Conservation (phyloP, 169 alveolate species). For the Cryptosporidium felis region DNA sequence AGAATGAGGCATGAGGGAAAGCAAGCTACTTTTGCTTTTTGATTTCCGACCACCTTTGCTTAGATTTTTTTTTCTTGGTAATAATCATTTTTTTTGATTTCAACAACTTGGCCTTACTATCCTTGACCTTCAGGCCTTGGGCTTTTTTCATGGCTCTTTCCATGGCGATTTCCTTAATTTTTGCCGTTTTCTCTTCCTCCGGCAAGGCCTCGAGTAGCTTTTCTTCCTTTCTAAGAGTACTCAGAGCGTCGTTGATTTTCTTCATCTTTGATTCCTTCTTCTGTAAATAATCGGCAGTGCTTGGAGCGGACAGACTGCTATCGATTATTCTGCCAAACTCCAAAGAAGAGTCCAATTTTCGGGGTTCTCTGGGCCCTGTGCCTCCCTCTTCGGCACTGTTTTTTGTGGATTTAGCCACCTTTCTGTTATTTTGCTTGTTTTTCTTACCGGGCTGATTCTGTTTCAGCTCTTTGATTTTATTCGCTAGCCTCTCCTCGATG, state of each 20-base stretch:
- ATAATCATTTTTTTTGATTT: constrained; percentile 20
- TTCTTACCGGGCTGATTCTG: background rate
- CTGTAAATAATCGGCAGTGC: background rate
- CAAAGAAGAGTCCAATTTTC: background rate
- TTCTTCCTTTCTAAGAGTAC: constrained; percentile 14
- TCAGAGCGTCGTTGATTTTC: constrained; percentile 3
- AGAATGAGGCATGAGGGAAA: too few species aligned
- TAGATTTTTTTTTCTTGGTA: constrained; percentile 53
- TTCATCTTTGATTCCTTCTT: constrained; percentile 61
- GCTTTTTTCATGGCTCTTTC: constrained; percentile 51
- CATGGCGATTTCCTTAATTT: constrained; percentile 44
- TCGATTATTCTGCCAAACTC: constrained; percentile 3
- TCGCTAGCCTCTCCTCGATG: constrained; percentile 31
- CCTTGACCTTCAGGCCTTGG: constrained; percentile 50
- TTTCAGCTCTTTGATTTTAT: constrained; percentile 26
- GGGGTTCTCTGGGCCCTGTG: background rate
- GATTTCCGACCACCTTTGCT: constrained; percentile 48
- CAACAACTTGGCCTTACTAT: background rate
- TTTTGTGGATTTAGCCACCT: background rate
- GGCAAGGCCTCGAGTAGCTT: constrained; percentile 2
- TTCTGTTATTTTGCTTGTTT: background rate
- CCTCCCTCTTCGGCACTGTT: background rate
- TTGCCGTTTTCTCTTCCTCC: background rate
- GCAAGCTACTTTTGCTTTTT: constrained; percentile 3
- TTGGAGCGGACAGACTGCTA: background rate